A percentile compares a stretch with the other conserved stretches of the same genome.
Evolutionary conservation across 2,329 filamentous ascomycete genomes (phyloP).

Genomic region (Diplocarpon mali): DNA sequence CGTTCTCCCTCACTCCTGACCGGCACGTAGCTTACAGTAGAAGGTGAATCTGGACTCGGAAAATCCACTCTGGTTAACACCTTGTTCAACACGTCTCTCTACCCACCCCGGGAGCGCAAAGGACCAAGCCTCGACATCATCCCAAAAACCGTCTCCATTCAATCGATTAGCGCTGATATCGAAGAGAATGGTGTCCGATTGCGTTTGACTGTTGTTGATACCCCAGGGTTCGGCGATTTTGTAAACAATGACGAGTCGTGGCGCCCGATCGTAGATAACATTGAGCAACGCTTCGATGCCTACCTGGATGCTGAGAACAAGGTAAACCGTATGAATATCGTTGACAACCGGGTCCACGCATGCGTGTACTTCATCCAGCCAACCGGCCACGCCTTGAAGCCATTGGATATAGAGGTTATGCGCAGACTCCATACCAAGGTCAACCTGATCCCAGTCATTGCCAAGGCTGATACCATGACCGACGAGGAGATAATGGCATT

Average conservation of each 20-base stretch:
- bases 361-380: constrained; percentile 99
- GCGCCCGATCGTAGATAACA: constrained; percentile 98
- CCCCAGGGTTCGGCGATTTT: constrained; percentile 95
- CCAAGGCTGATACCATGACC: constrained; percentile 95
- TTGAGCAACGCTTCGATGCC: constrained; percentile 96
- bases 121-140: constrained; percentile 95
- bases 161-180: constrained; percentile 92
- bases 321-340: constrained; percentile 99
- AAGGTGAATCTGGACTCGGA: constrained; percentile 97
- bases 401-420: constrained; percentile 98
- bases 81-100: constrained; percentile 97
- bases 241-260: constrained; percentile 99
- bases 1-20: constrained; percentile 31
- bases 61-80: constrained; percentile 99
- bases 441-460: constrained; percentile 98
- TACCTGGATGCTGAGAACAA: constrained; percentile 99
- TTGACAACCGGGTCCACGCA: constrained; percentile 97
- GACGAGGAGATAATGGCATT: constrained; percentile 92
- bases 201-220: constrained; percentile 92
- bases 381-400: constrained; percentile 96
- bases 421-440: constrained; percentile 99
- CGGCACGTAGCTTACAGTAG: constrained; percentile 12
- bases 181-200: constrained; percentile 97
- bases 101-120: constrained; percentile 97
- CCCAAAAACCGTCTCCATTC: constrained; percentile 92